Percentiles rank a stretch among this genome's conserved stretches.
phyloP scores from a whole-genome alignment of 2,329 filamentous ascomycete species.

The Aspergillus sp. region DNA sequence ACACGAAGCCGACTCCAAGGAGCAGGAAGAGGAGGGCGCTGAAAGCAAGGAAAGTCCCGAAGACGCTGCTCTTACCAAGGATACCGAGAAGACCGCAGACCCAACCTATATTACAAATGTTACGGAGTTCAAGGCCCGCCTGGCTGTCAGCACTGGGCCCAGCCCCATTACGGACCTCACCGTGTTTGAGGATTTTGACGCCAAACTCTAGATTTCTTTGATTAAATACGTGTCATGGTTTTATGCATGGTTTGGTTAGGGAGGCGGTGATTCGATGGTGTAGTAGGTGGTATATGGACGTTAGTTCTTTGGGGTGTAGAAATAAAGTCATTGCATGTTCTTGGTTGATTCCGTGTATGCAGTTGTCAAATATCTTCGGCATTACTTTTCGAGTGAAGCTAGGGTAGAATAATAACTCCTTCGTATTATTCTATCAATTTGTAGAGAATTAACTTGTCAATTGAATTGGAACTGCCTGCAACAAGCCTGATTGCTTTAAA shows the following conservation, averaged over 20 bases:
- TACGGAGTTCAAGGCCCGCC: slow-evolving; percentile 72
- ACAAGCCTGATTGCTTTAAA: too few relatives aligned
- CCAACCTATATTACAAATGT: slow-evolving; percentile 71
- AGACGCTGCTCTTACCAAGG: slow-evolving; percentile 26
- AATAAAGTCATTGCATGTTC: not conserved
- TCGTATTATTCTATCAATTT: too few relatives aligned
- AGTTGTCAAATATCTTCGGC: too few relatives aligned
- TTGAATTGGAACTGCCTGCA: too few relatives aligned
- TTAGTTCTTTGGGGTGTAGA: not conserved
- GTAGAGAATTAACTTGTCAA: too few relatives aligned
- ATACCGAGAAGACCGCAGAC: slow-evolving; percentile 29
- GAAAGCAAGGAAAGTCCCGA: slow-evolving; percentile 37
- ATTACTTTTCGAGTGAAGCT: too few relatives aligned
- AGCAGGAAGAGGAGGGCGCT: slow-evolving; percentile 49
- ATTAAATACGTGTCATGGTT: not conserved
- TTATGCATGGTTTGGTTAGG: slow-evolving; percentile 4
- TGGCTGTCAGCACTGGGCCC: slow-evolving; percentile 72
- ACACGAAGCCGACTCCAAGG: slow-evolving; percentile 35
- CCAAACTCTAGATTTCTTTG: slow-evolving; percentile 63
- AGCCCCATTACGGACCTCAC: slow-evolving; percentile 71
- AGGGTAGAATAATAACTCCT: too few relatives aligned
- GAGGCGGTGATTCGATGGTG: not conserved
- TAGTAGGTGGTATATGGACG: not conserved
- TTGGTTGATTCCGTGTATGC: too few relatives aligned
- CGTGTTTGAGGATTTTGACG: slow-evolving; percentile 81